Evolutionary conservation across 2,329 filamentous ascomycete species (phyloP).

Genomic region (Fusarium newnesense): DNA sequence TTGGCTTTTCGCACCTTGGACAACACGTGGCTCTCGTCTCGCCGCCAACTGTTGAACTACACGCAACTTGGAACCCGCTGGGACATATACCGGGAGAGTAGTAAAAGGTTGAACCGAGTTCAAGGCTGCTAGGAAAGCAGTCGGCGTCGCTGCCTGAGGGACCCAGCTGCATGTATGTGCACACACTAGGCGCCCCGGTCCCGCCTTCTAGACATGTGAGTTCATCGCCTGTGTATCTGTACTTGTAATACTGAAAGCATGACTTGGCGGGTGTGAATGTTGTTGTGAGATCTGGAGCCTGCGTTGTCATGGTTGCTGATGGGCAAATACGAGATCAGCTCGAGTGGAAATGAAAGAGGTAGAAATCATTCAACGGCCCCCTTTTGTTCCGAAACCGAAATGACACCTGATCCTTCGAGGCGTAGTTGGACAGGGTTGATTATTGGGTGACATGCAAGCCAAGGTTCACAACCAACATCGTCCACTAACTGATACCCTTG

Average conservation of each 20-base stretch:
- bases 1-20: neutral
- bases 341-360: neutral
- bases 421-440: neutral
- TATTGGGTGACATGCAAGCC: neutral
- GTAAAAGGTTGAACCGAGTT: neutral
- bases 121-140: neutral
- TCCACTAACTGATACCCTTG: neutral
- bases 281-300: neutral
- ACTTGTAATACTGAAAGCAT: constrained; percentile 8
- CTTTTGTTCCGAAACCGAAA: neutral
- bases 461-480: neutral
- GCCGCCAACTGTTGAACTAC: neutral
- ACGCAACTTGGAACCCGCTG: constrained; percentile 1
- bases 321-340: neutral
- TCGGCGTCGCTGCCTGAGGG: neutral
- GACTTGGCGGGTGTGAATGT: constrained; percentile 2
- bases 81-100: constrained; percentile 4
- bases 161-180: constrained; percentile 2
- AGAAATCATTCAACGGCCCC: neutral
- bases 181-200: neutral
- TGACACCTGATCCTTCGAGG: neutral
- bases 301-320: neutral
- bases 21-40: constrained; percentile 15
- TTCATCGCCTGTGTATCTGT: neutral
- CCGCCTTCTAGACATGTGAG: neutral